These are phyloP conservation scores for Fomitopsis betulina DNA, from an alignment of 1,284 basidiomycete genomes.

Conservation along the genomic window DNA sequence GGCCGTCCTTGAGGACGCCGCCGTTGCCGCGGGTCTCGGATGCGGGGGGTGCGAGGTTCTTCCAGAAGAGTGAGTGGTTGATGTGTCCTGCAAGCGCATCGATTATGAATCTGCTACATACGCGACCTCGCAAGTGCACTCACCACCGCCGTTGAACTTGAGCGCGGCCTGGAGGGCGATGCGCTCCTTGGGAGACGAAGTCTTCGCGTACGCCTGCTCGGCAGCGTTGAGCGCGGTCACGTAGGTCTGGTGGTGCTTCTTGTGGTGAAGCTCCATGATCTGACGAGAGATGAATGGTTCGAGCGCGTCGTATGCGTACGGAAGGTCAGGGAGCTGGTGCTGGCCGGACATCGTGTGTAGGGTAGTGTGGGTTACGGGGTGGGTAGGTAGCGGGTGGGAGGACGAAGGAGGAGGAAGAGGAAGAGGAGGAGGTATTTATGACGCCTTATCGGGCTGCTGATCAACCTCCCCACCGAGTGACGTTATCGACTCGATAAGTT, in stretches of 20 bases:
- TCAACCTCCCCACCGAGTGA: constrained; percentile 6
- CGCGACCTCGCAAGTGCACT: constrained; percentile 14
- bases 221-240: constrained; percentile 90
- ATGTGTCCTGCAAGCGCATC: constrained; percentile 58
- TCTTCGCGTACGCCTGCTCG: constrained; percentile 76
- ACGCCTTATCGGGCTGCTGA: constrained; percentile 6
- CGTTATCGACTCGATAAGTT: not conserved
- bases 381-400: constrained; percentile 7
- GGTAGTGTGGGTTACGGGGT: not conserved
- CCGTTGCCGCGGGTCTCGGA: constrained; percentile 47
- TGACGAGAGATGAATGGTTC: constrained; percentile 75
- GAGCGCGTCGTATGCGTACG: constrained; percentile 88
- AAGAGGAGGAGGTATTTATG: constrained; percentile 17
- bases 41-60: constrained; percentile 78
- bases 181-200: constrained; percentile 68
- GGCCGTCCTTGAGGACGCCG: constrained; percentile 66
- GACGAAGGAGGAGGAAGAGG: not conserved
- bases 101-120: too few relatives aligned
- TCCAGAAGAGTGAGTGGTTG: constrained; percentile 97
- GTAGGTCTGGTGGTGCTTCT: constrained; percentile 94
- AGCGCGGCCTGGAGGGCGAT: constrained; percentile 85
- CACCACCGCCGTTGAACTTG: constrained; percentile 90
- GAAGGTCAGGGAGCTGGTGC: constrained; percentile 82
- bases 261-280: constrained; percentile 94
- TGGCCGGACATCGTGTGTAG: constrained; percentile 26